Evolutionary conservation across 2,329 filamentous ascomycete species (phyloP).

Genomic region (Ceratocystis diversiconidia): DNA sequence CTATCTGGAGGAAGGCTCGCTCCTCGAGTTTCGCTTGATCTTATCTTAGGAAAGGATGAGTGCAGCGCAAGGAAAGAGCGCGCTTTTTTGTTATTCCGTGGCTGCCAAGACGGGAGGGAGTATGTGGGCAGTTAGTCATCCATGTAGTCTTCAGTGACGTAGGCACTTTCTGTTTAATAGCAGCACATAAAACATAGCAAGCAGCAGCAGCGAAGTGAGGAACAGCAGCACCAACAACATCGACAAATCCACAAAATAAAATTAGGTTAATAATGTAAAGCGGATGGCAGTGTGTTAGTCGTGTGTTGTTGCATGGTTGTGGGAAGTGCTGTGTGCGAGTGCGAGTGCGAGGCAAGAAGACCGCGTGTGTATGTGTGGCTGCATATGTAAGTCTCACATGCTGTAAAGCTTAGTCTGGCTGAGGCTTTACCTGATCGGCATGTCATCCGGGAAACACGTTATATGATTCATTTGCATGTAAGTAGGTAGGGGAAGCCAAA

Average conservation of each 20-base stretch:
- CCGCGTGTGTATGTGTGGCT: not conserved
- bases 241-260: too few relatives aligned
- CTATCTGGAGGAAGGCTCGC: not conserved
- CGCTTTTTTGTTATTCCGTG: not conserved
- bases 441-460: slow-evolving; percentile 1
- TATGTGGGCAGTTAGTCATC: not conserved
- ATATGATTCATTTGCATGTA: not conserved
- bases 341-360: not conserved
- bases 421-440: slow-evolving; percentile 1
- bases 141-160: too few relatives aligned
- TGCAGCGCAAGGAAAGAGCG: not conserved
- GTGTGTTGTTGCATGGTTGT: too few relatives aligned
- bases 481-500: not conserved
- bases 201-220: too few relatives aligned
- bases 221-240: too few relatives aligned
- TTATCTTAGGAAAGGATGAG: not conserved
- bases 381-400: slow-evolving; percentile 1
- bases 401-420: not conserved
- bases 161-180: too few relatives aligned
- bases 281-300: not conserved
- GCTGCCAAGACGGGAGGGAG: slow-evolving; percentile 4
- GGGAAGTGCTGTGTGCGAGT: too few relatives aligned
- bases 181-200: too few relatives aligned
- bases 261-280: not conserved
- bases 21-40: not conserved